Evolutionary conservation across 2,329 filamentous ascomycete genomes (phyloP), one percentile per base, ranked within the genome.

Genomic region (Diaporthe batatas): DNA sequence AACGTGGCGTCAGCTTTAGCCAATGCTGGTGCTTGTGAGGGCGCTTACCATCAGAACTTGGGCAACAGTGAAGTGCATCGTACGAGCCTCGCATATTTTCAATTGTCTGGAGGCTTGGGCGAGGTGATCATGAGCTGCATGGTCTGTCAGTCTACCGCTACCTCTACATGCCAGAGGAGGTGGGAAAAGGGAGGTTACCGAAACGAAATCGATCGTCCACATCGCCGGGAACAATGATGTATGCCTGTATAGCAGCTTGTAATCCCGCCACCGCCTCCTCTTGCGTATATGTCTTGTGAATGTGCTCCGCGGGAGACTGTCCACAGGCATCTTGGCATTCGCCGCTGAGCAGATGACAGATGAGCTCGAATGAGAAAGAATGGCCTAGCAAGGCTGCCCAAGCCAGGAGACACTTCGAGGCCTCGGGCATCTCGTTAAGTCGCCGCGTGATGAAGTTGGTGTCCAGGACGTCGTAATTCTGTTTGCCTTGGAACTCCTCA

Each of bases 41-140:
- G 23, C 21, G 23, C 14, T 12, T 71, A 68, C 70, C 80, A 95
- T 90, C 76, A 98, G 89, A 0, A 92, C 92, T 79, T 94, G 92
- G 0, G 94, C 93, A 77, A 98, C 94, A 58, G 95, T 91, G 77
- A 95, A 98, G 81, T 98, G 95, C 95, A 98, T 98, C 77, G 93
- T 93, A 25, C 89, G 85, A 29, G 89, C 84, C 71, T 93, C 91
- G 78, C 90, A 91, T 79, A 95, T 91, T 75, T 89, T 90, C 68
- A 98, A 84, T 6, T 89, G 88, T 18, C 89, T 86, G 7, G 94
- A 91, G 21, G 94, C 94, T 79, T 93, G 91, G 67, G 95, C 88
- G 78, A 97, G 97, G 68, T 95, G 90, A 81, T 98, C 95, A 80
- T 98, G 95, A 44, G 92, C 91, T 70, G 44, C 6, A 16, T 29